Evolutionary conservation across 306 rosid species (phyloP).

Genomic region (Dalbergia cochinchinensis): DNA sequence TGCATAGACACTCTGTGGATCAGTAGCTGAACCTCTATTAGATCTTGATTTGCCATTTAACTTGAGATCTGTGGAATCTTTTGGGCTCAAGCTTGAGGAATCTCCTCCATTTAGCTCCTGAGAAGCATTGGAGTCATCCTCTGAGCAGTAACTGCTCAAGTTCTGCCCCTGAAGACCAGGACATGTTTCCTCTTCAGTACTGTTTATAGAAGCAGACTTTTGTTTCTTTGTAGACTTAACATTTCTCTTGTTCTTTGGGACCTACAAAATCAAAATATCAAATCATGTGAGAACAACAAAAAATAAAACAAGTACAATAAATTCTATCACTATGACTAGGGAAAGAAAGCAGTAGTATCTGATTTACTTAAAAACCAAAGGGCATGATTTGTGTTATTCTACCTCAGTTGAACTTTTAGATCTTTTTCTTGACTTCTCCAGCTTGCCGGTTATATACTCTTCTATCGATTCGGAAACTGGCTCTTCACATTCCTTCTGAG

Average conservation of each 20-base stretch:
- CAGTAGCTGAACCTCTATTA: constrained; percentile 73
- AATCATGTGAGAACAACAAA: constrained; percentile 10
- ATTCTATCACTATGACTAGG: not conserved
- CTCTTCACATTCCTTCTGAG: constrained; percentile 44
- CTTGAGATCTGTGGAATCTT: constrained; percentile 39
- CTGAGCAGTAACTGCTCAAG: constrained; percentile 73
- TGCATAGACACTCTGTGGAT: constrained; percentile 88
- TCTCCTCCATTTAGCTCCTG: constrained; percentile 61
- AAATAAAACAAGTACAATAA: constrained; percentile 7
- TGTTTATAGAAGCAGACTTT: constrained; percentile 52
- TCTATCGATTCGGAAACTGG: constrained; percentile 36
- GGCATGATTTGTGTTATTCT: constrained; percentile 17
- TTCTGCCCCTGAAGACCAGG: constrained; percentile 54
- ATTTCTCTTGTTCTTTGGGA: constrained; percentile 55
- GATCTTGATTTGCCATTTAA: constrained; percentile 63
- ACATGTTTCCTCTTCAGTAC: constrained; percentile 57
- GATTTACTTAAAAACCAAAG: not conserved
- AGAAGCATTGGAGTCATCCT: constrained; percentile 66
- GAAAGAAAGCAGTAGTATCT: not conserved
- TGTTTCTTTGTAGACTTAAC: constrained; percentile 59
- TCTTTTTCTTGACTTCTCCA: constrained; percentile 59
- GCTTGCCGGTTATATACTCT: constrained; percentile 34
- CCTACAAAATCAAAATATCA: constrained; percentile 49
- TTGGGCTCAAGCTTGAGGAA: constrained; percentile 55
- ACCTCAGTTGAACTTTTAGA: constrained; percentile 61